Conservation (phyloP, 1,284 basidiomycete genomes). For the Farysia itapuensis region DNA sequence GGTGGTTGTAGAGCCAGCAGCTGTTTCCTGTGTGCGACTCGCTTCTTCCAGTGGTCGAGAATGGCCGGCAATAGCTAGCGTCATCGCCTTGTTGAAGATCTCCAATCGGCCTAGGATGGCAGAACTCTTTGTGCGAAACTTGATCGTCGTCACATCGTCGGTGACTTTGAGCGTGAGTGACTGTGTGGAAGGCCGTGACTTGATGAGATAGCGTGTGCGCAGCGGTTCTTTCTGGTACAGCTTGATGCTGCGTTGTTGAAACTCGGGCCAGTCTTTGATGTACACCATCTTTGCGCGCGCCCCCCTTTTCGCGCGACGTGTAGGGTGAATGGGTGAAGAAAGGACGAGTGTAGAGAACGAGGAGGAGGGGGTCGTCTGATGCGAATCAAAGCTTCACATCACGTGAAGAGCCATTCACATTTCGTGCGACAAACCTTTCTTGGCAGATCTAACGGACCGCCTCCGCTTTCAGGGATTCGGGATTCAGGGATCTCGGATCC, state of each 20-base stretch:
- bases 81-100: conserved; percentile 77
- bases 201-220: conserved; percentile 47
- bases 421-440: no score
- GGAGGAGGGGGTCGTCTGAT: no score
- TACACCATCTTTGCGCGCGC: conserved; percentile 40
- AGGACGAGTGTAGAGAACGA: no score
- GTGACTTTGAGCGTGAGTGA: conserved; percentile 51
- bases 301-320: background rate
- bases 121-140: conserved; percentile 89
- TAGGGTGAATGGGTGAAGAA: background rate
- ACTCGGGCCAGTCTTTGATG: conserved; percentile 47
- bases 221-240: conserved; percentile 32
- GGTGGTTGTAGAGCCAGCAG: background rate
- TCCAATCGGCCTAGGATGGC: conserved; percentile 94
- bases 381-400: no score
- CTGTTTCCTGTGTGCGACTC: conserved; percentile 3
- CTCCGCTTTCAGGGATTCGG: no score
- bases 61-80: conserved; percentile 71
- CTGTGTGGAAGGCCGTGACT: conserved; percentile 31
- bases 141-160: conserved; percentile 64
- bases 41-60: conserved; percentile 15
- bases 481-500: no score
- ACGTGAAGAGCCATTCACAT: no score
- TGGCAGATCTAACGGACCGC: no score
- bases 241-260: conserved; percentile 43